Percentiles rank a stretch among this genome's conserved stretches.
Evolutionary conservation across 2,329 filamentous ascomycete species (phyloP).

Genomic region (Colletotrichum salicis): DNA sequence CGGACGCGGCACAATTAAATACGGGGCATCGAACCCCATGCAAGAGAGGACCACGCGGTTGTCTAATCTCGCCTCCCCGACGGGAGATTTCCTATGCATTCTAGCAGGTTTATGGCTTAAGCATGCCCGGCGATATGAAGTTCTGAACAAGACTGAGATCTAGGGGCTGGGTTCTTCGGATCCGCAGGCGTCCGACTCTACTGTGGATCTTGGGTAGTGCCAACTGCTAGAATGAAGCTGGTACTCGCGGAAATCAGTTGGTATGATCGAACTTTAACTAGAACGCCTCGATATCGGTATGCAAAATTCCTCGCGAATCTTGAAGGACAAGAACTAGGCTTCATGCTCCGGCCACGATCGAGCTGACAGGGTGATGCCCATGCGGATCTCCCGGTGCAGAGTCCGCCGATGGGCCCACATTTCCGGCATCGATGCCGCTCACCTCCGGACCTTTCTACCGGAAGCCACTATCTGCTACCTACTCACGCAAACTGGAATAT

Average conservation of each 20-base stretch:
- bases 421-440: neutral
- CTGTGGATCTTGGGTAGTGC: no score
- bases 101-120: neutral
- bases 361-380: neutral
- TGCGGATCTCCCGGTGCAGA: neutral
- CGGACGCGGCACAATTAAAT: neutral
- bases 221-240: no score
- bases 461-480: neutral
- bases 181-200: no score
- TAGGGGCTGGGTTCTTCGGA: no score
- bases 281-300: no score
- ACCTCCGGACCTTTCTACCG: fast-evolving
- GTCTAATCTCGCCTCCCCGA: neutral
- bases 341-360: no score
- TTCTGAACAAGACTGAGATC: neutral
- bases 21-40: neutral
- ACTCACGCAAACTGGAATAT: no score
- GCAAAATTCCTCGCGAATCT: no score
- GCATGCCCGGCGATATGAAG: neutral
- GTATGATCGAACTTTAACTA: no score
- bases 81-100: fast-evolving
- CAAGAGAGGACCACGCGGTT: neutral
- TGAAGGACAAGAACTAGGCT: no score
- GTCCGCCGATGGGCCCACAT: neutral
- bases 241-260: no score